A percentile compares a stretch with the other conserved stretches of the same genome.
These are phyloP conservation scores for Phytophthora quininea DNA, from an alignment of 352 stramenopile genomes.

Conservation along the genomic window DNA sequence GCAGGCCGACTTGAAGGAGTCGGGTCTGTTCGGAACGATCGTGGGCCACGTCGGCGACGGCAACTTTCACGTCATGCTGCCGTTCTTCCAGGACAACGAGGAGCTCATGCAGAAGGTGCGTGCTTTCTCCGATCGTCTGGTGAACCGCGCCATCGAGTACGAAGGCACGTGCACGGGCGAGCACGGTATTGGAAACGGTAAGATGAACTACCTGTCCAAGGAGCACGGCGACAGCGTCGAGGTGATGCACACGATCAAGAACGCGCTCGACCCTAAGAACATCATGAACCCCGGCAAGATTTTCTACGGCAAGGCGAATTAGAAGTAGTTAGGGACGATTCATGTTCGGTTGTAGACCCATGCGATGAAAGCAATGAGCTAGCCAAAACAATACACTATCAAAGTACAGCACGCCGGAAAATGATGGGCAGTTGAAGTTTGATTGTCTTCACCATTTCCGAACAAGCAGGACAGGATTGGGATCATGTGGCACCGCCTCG, in stretches of 20 bases:
- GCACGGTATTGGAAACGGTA: slow-evolving; percentile 96
- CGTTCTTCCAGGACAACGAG: slow-evolving; percentile 86
- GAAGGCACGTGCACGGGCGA: slow-evolving; percentile 99
- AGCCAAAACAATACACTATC: not conserved
- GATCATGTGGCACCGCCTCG: slow-evolving; percentile 22
- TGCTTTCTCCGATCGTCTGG: slow-evolving; percentile 87
- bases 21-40: slow-evolving; percentile 91
- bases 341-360: not conserved
- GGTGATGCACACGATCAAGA: slow-evolving; percentile 96
- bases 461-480: not conserved
- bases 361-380: not conserved
- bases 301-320: slow-evolving; percentile 62
- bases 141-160: slow-evolving; percentile 83
- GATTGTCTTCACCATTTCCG: slow-evolving; percentile 20
- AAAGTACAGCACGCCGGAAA: slow-evolving; percentile 12
- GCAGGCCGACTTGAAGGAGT: slow-evolving; percentile 89
- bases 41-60: slow-evolving; percentile 95
- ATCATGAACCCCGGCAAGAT: slow-evolving; percentile 99
- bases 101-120: slow-evolving; percentile 88
- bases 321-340: slow-evolving; percentile 21
- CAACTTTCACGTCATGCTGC: slow-evolving; percentile 98
- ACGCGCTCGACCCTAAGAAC: slow-evolving; percentile 93
- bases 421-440: slow-evolving; percentile 8
- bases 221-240: slow-evolving; percentile 93
- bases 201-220: slow-evolving; percentile 91